Conservation (phyloP, 345 rosid genomes). For the Leavenworthia alabamica region DNA sequence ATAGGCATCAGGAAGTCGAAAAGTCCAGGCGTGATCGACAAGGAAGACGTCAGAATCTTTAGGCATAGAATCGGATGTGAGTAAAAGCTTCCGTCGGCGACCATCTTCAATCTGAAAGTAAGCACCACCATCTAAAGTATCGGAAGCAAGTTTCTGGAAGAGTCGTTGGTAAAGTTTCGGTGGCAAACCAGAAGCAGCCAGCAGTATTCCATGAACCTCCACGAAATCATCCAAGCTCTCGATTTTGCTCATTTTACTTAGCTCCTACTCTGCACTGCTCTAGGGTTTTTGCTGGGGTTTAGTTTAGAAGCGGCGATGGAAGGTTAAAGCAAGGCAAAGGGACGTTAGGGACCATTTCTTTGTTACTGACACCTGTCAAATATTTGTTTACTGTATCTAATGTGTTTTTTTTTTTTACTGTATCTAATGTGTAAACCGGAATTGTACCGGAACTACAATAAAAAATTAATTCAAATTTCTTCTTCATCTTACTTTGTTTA, state of each 20-base stretch:
- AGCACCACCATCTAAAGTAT: conserved; percentile 76
- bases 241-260: conserved; percentile 29
- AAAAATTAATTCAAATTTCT: too few species aligned
- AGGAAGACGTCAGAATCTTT: conserved; percentile 69
- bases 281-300: neutral
- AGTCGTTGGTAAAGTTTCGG: conserved; percentile 56
- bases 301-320: neutral
- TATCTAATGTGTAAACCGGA: neutral
- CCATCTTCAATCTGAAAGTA: conserved; percentile 63
- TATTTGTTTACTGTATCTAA: too few species aligned
- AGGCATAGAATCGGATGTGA: conserved; percentile 53
- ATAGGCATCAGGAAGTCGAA: conserved; percentile 71
- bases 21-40: conserved; percentile 93
- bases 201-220: conserved; percentile 63
- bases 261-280: too few species aligned
- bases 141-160: conserved; percentile 62
- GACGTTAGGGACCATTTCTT: neutral
- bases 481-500: too few species aligned
- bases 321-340: neutral
- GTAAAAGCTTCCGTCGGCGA: conserved; percentile 62
- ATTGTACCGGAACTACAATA: neutral
- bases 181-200: conserved; percentile 83
- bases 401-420: too few species aligned
- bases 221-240: conserved; percentile 67
- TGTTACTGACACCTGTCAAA: too few species aligned